Evolutionary conservation across 140 eudicot genomes (phyloP), one percentile per base, ranked within the genome.

Genomic region (Cichorium intybus): DNA sequence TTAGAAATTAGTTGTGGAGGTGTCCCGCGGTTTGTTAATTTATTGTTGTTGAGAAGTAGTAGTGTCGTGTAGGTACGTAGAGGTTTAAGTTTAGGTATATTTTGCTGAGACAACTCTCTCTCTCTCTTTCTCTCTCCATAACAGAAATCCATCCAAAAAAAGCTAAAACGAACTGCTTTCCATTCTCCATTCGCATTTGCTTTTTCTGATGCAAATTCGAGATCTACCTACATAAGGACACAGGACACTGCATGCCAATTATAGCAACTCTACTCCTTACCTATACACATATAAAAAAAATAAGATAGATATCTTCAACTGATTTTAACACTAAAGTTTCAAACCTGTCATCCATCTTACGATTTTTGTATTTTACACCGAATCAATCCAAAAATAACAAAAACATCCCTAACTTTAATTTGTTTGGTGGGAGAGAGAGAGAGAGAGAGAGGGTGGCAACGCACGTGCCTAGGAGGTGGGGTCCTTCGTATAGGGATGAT

Each of bases 61-160:
- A 26, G n/a, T 27, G 4, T 24, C 37, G 68, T 62, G 33, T 62
- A 47, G 29, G 39, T n/a, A n/a, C n/a, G 17, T 62, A 39, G 24
- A 45, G 20, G 24, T 12, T 10, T 61, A 0, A 27, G 20, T 20
- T 37, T 39, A 22, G 67, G 49, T 14, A 43, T 43, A 43, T 43
- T 43, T 11, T 43, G 52, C 39, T 6, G 17, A 60, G 62, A 60
- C 73, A 56, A 55, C 65, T n/a, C n/a, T n/a, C n/a, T n/a, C n/a
- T 62, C 64, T 28, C 64, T 28, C 64, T 72, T 63, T 72, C 66
- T 64, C 50, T 64, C 39, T 26, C 43, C 24, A 24, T 39, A 72
- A 72, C 77, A 64, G 66, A 64, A 72, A 20, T 52, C 56, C 63
- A 35, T 18, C 58, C 71, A 41, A 48, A 71, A 34, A 37, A 55